Conservation (phyloP, 331 rosid species). For the Malus hybrid region DNA sequence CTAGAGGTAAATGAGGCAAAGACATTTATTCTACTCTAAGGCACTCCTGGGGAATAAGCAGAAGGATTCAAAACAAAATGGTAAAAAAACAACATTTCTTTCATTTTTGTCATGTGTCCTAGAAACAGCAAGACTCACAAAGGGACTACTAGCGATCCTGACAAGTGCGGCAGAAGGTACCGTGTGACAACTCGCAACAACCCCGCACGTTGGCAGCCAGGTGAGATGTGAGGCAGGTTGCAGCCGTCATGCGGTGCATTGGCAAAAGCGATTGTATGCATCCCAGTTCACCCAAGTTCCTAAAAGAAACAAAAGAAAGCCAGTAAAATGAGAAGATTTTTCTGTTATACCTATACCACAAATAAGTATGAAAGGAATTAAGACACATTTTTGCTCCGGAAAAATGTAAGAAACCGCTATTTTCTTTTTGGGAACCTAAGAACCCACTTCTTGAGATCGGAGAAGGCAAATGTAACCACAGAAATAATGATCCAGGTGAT, state of each 20-base stretch:
- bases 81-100: background rate
- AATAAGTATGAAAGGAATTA: background rate
- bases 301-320: background rate
- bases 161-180: constrained; percentile 98
- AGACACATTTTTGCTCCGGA: background rate
- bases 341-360: background rate
- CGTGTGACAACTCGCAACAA: constrained; percentile 86
- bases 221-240: constrained; percentile 56
- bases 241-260: constrained; percentile 31
- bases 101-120: constrained; percentile 35
- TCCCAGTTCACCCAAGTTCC: constrained; percentile 83
- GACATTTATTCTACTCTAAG: background rate
- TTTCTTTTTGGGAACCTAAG: no score
- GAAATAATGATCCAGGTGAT: background rate
- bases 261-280: constrained; percentile 71
- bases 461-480: background rate
- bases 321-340: background rate
- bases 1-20: background rate
- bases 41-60: background rate
- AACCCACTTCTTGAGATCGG: background rate
- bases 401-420: background rate
- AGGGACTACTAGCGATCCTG: constrained; percentile 97
- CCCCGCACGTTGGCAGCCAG: constrained; percentile 49
- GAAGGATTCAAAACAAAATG: background rate
- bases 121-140: constrained; percentile 92